Base-by-base conservation (phyloP, 805 yeast species). In the Starmera amethionina region DNA sequence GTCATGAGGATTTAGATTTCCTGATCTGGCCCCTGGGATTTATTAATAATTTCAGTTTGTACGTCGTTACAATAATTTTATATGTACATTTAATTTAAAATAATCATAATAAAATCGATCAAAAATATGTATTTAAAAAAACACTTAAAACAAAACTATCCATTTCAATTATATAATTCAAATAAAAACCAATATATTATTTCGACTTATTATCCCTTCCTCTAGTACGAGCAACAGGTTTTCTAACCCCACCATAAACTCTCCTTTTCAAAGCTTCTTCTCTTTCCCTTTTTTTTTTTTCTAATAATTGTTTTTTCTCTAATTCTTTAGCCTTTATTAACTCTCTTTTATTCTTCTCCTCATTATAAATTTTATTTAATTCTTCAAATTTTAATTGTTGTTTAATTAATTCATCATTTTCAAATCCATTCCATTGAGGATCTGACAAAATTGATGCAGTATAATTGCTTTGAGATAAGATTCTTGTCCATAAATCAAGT, bases 401-500 rank as follows among this genome's bases (percentile, higher is more conserved):
- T 8, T 48, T 53, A 35, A 50, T 49, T 22, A 46, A 52, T 27
- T 46, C 50, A 18, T 52, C 58, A 30, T 41, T 47, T 32, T 46
- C 54, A 3, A 54, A 30, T 1, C 71, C 72, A 38, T 61, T 56
- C 67, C 75, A 63, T 37, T 61, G 61, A 25, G 50, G 47, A 40
- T 70, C 69, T 39, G 64, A 63, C 46, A 77, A 60, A 15, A 75
- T 54, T 9, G 69, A 66, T 25, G 67, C 62, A 4, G 79, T 72
- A 49, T 75, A 73, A 30, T 72, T 70, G 18, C 82, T 73, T 49
- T 79, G 83, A 13, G 82, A 76, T 16, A 79, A 65, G 37, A 79
- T 77, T 45, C 70, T 65, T 39, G 74, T 68, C 83, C 83, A 79
- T 18, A 75, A 66, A 42, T 73, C 79, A 19, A 79, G 56, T 22